Percentiles rank a stretch among this genome's conserved stretches.
Evolutionary conservation across 768 basidiomycete genomes (phyloP).

Genomic region (Leccinellum luteum): DNA sequence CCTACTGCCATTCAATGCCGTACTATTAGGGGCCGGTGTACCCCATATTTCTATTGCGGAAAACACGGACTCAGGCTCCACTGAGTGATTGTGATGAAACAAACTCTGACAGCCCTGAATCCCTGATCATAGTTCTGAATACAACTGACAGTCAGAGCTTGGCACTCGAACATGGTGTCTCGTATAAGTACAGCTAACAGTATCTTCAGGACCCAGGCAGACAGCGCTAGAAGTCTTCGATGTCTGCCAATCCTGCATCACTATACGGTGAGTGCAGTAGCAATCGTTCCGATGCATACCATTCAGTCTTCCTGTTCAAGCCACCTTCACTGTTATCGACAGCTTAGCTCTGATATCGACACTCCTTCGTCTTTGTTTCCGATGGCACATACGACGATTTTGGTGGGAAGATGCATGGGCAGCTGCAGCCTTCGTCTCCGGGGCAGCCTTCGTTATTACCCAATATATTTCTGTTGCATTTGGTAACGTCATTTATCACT

Average conservation of each 20-base stretch:
- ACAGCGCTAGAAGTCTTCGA: too few species aligned
- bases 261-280: background rate
- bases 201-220: too few species aligned
- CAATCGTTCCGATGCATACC: background rate
- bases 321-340: background rate
- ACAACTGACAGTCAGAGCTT: too few species aligned
- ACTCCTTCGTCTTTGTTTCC: conserved; percentile 14
- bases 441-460: background rate
- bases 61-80: too few species aligned
- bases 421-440: background rate
- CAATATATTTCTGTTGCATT: background rate
- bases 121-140: too few species aligned
- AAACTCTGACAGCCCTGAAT: too few species aligned
- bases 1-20: too few species aligned
- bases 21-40: too few species aligned
- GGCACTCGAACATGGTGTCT: too few species aligned
- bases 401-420: conserved; percentile 14
- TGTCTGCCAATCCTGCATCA: background rate
- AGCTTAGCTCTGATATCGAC: conserved; percentile 9
- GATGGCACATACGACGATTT: conserved; percentile 9
- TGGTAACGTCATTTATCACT: background rate
- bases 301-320: background rate
- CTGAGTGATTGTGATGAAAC: too few species aligned
- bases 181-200: too few species aligned
- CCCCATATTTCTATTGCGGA: too few species aligned